Evolutionary conservation across 1,284 basidiomycete genomes (phyloP), one percentile per base, ranked within the genome.

Genomic region (Thecaphora frezii): DNA sequence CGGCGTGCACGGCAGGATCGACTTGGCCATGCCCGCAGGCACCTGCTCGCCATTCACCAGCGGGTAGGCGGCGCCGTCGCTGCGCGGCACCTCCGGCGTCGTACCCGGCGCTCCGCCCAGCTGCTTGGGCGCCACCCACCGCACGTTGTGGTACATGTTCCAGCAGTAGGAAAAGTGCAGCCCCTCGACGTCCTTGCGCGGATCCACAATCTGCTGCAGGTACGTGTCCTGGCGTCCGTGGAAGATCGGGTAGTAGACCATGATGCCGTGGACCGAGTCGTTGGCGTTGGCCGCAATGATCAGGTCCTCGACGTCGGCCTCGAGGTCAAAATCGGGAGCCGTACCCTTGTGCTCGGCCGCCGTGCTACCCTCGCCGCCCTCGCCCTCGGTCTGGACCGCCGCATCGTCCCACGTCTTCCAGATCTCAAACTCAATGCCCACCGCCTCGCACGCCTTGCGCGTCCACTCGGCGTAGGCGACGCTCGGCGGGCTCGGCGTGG

Each of bases 111-210:
- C 76, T 19, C 69, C 69, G 46, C 76, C 76, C 30, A 78, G 63
- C 51, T 76, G 71, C 45, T 51, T 42, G 16, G 75, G 74, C 51
- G 61, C 50, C 46, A 77, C 71, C 76, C 76, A 78, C 39, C 76
- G 73, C 21, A 78, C 74, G 46, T 78, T 78, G 68, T 78, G 76
- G 67, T 78, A 78, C 71, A 78, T 74, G 62, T 78, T 78, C 74
- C 74, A 78, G 63, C 75, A 77, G 58, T 76, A 78, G 58, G 64
- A 71, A 83, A 92, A 91, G 81, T 97, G 87, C 46, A 97, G 84
- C 3, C 94, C 94, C 81, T 98, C 94, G 49, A 98, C 94, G 69
- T 98, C 94, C 81, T 98, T 98, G 67, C 90, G 85, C 1, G 94
- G 93, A 1, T 91, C 93, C 14, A 98, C 90, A 51, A 94, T 86